Conservation (phyloP, 164 flowering plant genomes). For the Vitis cinerea region DNA sequence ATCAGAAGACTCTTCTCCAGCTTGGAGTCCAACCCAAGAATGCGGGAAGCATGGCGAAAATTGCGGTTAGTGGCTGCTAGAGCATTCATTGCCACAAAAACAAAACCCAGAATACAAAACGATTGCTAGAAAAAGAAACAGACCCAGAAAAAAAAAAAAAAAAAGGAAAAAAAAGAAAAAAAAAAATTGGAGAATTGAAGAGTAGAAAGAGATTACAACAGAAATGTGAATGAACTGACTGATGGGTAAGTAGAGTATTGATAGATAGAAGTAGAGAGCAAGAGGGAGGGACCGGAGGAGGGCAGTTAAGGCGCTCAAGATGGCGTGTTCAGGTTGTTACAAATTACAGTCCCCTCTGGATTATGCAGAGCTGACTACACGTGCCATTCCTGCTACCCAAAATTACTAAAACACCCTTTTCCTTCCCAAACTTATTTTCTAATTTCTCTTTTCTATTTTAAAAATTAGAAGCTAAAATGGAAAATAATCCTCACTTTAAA, state of each 20-base stretch:
- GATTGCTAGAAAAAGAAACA: neutral
- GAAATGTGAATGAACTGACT: neutral
- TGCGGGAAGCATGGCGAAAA: conserved; percentile 59
- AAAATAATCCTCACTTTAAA: no score
- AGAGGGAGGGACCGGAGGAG: neutral
- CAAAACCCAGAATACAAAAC: neutral
- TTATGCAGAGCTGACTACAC: no score
- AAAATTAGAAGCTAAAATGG: no score
- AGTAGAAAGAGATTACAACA: neutral
- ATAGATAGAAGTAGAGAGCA: neutral
- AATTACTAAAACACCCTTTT: no score
- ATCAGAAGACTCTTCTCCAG: conserved; percentile 69
- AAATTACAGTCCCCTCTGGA: no score
- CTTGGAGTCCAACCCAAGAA: conserved; percentile 77
- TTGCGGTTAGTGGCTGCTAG: conserved; percentile 75
- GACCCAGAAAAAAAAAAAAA: neutral
- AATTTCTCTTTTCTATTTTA: no score
- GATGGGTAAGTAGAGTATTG: neutral
- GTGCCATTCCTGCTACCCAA: no score
- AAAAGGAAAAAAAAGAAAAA: neutral
- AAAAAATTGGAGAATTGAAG: neutral
- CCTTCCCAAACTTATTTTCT: no score
- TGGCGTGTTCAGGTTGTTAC: no score
- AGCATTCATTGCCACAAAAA: conserved; percentile 50
- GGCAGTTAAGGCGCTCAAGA: neutral